Conservation (phyloP, 345 rosid species). For the Salix dunnii region DNA sequence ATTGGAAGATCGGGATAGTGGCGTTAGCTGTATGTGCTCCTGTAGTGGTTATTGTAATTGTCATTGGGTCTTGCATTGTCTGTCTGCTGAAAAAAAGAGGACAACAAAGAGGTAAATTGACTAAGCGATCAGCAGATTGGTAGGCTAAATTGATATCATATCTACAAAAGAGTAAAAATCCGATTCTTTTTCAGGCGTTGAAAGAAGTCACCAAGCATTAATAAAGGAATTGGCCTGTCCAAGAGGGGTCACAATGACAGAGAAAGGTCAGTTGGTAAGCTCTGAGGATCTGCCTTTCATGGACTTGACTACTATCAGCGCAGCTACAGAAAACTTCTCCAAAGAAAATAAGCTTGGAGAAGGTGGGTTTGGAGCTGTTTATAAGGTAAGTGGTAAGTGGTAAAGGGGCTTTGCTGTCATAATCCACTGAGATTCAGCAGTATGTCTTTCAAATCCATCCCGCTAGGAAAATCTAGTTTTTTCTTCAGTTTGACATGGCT, state of each 20-base stretch:
- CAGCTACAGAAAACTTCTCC: constrained; percentile 16
- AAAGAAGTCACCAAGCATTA: constrained; percentile 17
- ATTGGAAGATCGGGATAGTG: constrained; percentile 22
- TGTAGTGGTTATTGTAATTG: constrained; percentile 1
- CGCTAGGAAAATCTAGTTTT: not conserved
- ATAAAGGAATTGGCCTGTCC: constrained; percentile 24
- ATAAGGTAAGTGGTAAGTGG: not conserved
- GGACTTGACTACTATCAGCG: not conserved
- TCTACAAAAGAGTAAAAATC: not conserved
- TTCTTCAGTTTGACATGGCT: not conserved
- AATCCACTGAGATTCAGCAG: not conserved
- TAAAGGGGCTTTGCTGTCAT: not conserved
- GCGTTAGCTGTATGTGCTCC: constrained; percentile 7
- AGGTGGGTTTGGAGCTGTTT: constrained; percentile 19
- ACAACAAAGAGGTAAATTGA: constrained; percentile 19
- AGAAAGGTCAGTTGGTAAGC: constrained; percentile 21
- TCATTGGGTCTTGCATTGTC: constrained; percentile 15
- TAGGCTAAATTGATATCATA: not conserved
- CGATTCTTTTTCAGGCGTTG: constrained; percentile 15
- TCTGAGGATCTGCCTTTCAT: constrained; percentile 22
- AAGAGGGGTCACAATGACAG: constrained; percentile 14
- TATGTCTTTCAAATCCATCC: not conserved
- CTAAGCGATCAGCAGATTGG: not conserved
- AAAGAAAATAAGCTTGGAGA: constrained; percentile 14
- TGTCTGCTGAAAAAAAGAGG: constrained; percentile 7